Conservation (phyloP, 2,329 filamentous ascomycete species). For the Westerdykella sp. region DNA sequence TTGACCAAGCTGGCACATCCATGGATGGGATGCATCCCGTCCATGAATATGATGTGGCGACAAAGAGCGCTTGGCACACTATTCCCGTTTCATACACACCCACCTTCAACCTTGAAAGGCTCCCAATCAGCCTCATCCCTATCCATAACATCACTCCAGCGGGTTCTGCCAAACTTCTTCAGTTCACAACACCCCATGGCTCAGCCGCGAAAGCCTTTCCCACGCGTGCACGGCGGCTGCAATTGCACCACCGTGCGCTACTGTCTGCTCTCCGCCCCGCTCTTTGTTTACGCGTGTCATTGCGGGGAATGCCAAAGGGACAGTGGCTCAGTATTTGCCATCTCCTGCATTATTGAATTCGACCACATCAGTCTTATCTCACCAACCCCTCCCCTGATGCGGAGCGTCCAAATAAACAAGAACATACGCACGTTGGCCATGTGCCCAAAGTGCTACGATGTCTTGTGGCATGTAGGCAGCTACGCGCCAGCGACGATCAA, state of each 20-base stretch:
- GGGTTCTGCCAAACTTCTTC: background rate
- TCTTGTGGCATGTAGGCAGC: conserved; percentile 17
- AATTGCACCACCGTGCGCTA: conserved; percentile 17
- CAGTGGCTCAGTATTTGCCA: conserved; percentile 34
- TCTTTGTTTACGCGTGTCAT: conserved; percentile 43
- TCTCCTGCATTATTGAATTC: conserved; percentile 42
- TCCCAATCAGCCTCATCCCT: too few species aligned
- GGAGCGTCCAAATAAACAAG: conserved; percentile 35
- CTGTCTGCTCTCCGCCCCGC: conserved; percentile 15
- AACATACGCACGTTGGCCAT: conserved; percentile 37
- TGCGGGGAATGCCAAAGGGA: conserved; percentile 45
- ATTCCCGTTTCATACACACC: too few species aligned
- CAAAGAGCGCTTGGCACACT: too few species aligned
- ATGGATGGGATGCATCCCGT: too few species aligned
- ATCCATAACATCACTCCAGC: too few species aligned
- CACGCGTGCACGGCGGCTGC: conserved; percentile 17
- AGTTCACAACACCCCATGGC: background rate
- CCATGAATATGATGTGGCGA: too few species aligned
- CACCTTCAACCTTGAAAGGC: too few species aligned
- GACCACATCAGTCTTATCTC: conserved; percentile 26
- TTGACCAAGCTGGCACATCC: too few species aligned
- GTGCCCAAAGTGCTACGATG: conserved; percentile 40
- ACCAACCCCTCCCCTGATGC: conserved; percentile 17
- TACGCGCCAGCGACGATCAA: conserved; percentile 22
- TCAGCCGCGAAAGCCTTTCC: background rate